Evolutionary conservation across 139 green algal species (phyloP).

Genomic region (Raphidocelis subcapitata): DNA sequence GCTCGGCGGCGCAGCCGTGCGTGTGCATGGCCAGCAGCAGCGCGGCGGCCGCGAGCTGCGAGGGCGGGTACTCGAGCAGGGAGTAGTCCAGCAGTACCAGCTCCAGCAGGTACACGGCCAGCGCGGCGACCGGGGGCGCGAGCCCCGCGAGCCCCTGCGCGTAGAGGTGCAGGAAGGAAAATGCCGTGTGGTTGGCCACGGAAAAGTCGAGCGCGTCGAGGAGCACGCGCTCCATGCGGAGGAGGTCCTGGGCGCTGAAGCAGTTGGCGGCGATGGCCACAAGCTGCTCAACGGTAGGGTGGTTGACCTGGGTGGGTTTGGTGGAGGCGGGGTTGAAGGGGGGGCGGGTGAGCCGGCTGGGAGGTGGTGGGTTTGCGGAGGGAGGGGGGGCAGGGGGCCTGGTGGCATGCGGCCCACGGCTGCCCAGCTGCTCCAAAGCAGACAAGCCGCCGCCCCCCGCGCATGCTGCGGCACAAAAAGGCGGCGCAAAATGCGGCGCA

Average conservation of each 20-base stretch:
- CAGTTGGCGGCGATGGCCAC: constrained; percentile 5
- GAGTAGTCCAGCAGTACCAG: background rate
- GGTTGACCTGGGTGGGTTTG: too few relatives aligned
- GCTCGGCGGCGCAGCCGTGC: background rate
- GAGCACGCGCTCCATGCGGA: constrained; percentile 44
- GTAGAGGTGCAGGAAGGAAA: constrained; percentile 40
- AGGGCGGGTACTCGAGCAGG: background rate
- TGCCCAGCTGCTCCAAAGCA: too few relatives aligned
- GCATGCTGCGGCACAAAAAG: too few relatives aligned
- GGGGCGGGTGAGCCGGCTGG: too few relatives aligned
- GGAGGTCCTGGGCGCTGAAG: constrained; percentile 32
- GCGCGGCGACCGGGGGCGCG: background rate
- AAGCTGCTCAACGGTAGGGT: background rate
- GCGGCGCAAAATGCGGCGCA: too few relatives aligned
- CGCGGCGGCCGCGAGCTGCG: background rate
- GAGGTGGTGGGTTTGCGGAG: too few relatives aligned
- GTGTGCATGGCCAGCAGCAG: background rate
- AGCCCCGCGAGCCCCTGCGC: constrained; percentile 11
- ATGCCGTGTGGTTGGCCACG: constrained; percentile 31
- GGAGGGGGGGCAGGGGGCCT: too few relatives aligned
- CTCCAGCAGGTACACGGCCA: background rate
- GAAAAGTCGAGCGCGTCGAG: constrained; percentile 41
- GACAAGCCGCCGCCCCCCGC: too few relatives aligned
- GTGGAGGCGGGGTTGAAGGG: too few relatives aligned
- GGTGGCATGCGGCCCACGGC: too few relatives aligned